These are phyloP conservation scores for Bacidia gigantensis DNA, from an alignment of 495 filamentous ascomycete species.

Conservation along the genomic window DNA sequence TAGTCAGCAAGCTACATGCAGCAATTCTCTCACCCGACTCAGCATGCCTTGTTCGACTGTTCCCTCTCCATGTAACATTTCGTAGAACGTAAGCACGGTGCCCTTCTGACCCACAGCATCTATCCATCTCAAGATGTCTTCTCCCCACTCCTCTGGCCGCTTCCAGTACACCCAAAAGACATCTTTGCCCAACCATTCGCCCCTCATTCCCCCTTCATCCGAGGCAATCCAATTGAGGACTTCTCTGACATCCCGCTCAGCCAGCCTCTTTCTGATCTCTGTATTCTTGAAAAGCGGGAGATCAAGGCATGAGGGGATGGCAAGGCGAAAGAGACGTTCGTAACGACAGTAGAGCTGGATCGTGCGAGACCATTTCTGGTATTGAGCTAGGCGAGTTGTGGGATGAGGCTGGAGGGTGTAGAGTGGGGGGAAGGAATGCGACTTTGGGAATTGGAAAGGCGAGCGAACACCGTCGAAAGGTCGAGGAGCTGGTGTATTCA, in stretches of 20 bases:
- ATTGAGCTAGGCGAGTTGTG: conserved; percentile 60
- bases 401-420: conserved; percentile 61
- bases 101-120: conserved; percentile 59
- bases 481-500: background rate
- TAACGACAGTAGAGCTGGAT: conserved; percentile 73
- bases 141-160: conserved; percentile 63
- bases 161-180: conserved; percentile 53
- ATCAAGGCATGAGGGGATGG: conserved; percentile 46
- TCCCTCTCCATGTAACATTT: conserved; percentile 54
- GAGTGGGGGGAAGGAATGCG: conserved; percentile 42
- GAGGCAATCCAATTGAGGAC: conserved; percentile 62
- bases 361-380: conserved; percentile 70
- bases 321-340: conserved; percentile 57
- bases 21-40: too few species aligned
- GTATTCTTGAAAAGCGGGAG: conserved; percentile 45
- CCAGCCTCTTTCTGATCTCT: conserved; percentile 40
- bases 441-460: conserved; percentile 28
- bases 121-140: conserved; percentile 45
- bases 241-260: conserved; percentile 45
- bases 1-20: background rate
- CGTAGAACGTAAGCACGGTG: conserved; percentile 63
- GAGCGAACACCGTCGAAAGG: background rate
- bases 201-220: conserved; percentile 47
- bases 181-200: conserved; percentile 49
- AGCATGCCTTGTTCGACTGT: conserved; percentile 24